phyloP scores from a whole-genome alignment of 2,329 filamentous ascomycete species.

The Aspergillus sp. region DNA sequence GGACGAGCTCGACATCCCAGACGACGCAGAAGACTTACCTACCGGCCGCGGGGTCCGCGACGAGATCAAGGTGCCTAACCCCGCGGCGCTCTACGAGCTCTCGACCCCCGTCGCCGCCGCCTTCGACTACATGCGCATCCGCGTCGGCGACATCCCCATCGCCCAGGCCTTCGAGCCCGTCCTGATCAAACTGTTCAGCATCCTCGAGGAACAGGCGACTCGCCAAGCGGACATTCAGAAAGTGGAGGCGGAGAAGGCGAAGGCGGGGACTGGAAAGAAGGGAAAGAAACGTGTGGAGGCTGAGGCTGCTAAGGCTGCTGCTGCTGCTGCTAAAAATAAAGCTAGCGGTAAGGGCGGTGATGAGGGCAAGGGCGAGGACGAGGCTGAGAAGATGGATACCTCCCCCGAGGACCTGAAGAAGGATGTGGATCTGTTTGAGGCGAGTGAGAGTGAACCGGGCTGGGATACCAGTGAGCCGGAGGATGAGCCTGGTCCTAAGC shows the following conservation, averaged over 20 bases:
- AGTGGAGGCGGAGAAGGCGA: constrained; percentile 12
- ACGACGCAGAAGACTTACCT: constrained; percentile 15
- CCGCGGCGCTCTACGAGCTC: constrained; percentile 2
- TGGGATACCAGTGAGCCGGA: constrained; percentile 23
- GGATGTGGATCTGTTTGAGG: constrained; percentile 20
- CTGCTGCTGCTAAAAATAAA: no score
- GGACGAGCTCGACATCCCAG: constrained; percentile 15
- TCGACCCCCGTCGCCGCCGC: constrained; percentile 50
- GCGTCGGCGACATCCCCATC: constrained; percentile 49
- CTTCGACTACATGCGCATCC: constrained; percentile 57
- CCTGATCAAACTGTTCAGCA: constrained; percentile 44
- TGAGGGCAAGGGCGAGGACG: no score
- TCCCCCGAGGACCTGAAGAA: constrained; percentile 1
- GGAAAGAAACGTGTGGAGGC: no score
- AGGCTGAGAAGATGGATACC: constrained; percentile 2
- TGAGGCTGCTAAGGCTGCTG: no score
- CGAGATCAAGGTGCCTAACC: constrained; percentile 8
- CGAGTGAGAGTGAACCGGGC: constrained; percentile 28
- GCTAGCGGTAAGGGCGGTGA: no score
- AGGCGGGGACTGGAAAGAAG: constrained; percentile 16
- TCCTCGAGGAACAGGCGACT: constrained; percentile 23
- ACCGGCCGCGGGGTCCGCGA: constrained; percentile 7
- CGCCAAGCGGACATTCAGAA: constrained; percentile 18
- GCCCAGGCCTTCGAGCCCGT: constrained; percentile 50
- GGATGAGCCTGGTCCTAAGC: constrained; percentile 8